These are phyloP conservation scores for Trichoderma gracile DNA, from an alignment of 2,329 filamentous ascomycete genomes.

Conservation along the genomic window DNA sequence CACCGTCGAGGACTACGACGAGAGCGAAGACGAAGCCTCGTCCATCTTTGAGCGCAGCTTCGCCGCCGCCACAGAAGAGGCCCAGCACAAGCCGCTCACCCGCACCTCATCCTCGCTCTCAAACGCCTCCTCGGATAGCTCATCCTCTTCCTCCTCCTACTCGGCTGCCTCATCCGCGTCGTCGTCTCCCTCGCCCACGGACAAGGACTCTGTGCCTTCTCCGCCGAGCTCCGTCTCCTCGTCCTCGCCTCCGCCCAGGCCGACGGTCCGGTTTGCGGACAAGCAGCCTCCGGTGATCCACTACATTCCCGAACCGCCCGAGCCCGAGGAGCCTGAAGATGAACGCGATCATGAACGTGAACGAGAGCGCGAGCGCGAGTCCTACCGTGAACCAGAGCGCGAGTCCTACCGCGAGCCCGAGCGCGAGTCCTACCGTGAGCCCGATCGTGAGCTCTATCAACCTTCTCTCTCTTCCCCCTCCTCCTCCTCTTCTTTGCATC, in stretches of 20 bases:
- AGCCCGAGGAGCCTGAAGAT: background rate
- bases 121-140: slow-evolving; percentile 3
- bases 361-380: no score
- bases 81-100: background rate
- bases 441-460: background rate
- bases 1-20: slow-evolving; percentile 30
- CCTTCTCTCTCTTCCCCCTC: background rate
- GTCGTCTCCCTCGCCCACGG: background rate
- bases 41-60: slow-evolving; percentile 13
- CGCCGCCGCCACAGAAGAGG: background rate
- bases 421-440: background rate
- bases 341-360: slow-evolving; percentile 9
- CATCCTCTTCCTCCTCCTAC: background rate
- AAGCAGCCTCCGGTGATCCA: slow-evolving; percentile 31
- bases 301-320: slow-evolving; percentile 5
- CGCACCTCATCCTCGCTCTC: slow-evolving; percentile 4
- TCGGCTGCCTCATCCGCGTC: background rate
- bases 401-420: background rate
- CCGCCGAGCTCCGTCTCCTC: slow-evolving; percentile 18
- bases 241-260: slow-evolving; percentile 25
- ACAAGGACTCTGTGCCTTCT: background rate
- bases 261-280: slow-evolving; percentile 38
- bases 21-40: slow-evolving; percentile 2
- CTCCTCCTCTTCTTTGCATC: background rate
- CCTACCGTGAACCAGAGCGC: background rate